Conservation (phyloP, 2,329 filamentous ascomycete genomes). For the Pestalotiopsis sp. region DNA sequence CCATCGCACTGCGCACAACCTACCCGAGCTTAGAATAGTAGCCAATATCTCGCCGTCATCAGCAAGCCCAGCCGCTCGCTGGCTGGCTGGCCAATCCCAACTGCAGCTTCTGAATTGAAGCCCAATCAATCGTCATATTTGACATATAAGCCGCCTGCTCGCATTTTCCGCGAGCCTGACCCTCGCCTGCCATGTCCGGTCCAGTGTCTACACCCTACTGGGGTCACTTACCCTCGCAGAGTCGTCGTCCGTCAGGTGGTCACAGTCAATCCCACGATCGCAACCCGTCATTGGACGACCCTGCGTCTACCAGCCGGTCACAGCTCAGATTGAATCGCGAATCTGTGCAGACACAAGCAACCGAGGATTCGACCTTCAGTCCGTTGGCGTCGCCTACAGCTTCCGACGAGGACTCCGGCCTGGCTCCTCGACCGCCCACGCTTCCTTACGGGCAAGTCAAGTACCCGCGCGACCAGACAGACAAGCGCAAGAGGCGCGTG, state of each 20-base stretch:
- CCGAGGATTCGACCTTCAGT: constrained; percentile 62
- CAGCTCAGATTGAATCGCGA: constrained; percentile 51
- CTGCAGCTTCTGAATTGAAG: not conserved
- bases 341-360: constrained; percentile 59
- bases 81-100: constrained; percentile 11
- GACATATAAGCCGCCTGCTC: not conserved
- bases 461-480: constrained; percentile 44
- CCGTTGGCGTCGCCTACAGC: constrained; percentile 58
- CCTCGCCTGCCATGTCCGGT: constrained; percentile 13
- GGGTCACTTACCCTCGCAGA: constrained; percentile 58
- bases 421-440: constrained; percentile 63
- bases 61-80: not conserved
- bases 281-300: constrained; percentile 35
- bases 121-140: constrained; percentile 28
- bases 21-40: not conserved
- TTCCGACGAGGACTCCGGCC: constrained; percentile 53
- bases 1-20: constrained; percentile 17
- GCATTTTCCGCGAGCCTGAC: constrained; percentile 4
- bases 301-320: constrained; percentile 33
- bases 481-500: constrained; percentile 45
- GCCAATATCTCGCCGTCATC: not conserved
- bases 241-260: constrained; percentile 41
- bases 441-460: constrained; percentile 49
- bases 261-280: constrained; percentile 32
- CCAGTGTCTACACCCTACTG: constrained; percentile 48